Percentiles rank a stretch among this genome's conserved stretches.
phyloP scores from a whole-genome alignment of 2,329 filamentous ascomycete species.

The Penicillium vulpinum region DNA sequence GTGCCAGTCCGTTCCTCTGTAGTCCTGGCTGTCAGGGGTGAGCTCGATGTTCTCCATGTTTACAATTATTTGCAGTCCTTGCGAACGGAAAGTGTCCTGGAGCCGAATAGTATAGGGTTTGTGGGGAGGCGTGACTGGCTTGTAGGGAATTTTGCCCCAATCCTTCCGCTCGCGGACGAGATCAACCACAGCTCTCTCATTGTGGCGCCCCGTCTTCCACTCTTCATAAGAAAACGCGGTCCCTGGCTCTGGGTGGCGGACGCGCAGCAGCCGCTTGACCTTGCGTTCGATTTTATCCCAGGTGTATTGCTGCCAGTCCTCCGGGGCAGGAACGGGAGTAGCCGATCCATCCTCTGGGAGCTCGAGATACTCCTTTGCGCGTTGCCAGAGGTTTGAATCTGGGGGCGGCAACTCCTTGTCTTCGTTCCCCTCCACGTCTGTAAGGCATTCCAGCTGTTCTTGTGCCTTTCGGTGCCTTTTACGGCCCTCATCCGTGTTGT shows the following conservation, averaged over 20 bases:
- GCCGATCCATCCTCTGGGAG: neutral
- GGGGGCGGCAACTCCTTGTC: too few species aligned
- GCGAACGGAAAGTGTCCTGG: neutral
- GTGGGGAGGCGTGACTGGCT: neutral
- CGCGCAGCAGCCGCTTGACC: neutral
- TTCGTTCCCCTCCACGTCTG: neutral
- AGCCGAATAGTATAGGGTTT: neutral
- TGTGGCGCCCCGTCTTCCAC: slow-evolving; percentile 10
- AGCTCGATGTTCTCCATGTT: neutral
- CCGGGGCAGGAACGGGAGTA: too few species aligned
- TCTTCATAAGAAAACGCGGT: slow-evolving; percentile 13
- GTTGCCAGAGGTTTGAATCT: neutral
- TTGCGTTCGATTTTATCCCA: too few species aligned
- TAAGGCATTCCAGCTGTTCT: neutral
- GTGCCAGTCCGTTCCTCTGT: neutral
- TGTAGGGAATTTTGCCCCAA: neutral
- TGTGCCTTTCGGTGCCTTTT: too few species aligned
- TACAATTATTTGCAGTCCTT: neutral
- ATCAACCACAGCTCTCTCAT: slow-evolving; percentile 5
- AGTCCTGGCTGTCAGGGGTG: neutral
- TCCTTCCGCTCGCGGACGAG: neutral
- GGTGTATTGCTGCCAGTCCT: too few species aligned
- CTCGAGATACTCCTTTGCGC: neutral
- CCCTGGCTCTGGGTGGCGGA: slow-evolving; percentile 14
- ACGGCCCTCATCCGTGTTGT: too few species aligned